phyloP scores from a whole-genome alignment of 345 rosid genomes.

The Eucalyptus erythrocorys region DNA sequence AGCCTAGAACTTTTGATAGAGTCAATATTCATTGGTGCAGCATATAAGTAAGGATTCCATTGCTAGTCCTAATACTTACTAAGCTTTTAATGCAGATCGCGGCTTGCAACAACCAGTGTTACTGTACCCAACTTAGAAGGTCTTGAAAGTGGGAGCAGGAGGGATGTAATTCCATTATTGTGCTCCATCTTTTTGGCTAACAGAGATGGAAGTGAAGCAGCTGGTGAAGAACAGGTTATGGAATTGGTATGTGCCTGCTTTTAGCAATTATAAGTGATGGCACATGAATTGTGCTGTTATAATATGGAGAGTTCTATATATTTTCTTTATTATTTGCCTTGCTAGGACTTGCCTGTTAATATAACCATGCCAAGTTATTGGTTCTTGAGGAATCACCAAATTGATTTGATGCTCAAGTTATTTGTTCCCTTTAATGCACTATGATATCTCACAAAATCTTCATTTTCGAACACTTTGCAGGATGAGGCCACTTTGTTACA shows the following conservation, averaged over 20 bases:
- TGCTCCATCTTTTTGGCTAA: conserved; percentile 84
- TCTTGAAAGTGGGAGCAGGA: conserved; percentile 23
- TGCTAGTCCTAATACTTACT: background rate
- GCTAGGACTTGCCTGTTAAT: background rate
- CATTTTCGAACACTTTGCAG: conserved; percentile 18
- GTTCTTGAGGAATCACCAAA: background rate
- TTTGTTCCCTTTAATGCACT: background rate
- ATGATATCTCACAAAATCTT: background rate
- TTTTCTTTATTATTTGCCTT: background rate
- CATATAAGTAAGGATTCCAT: background rate
- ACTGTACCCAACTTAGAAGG: conserved; percentile 39
- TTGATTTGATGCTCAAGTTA: background rate
- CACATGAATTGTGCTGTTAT: background rate
- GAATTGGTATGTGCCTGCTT: conserved; percentile 46
- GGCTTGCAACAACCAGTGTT: conserved; percentile 68
- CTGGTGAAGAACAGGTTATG: conserved; percentile 40
- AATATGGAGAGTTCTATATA: background rate
- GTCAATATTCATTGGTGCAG: background rate
- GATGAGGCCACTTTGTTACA: conserved; percentile 54
- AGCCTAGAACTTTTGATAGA: background rate
- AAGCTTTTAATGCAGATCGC: conserved; percentile 37
- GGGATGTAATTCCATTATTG: conserved; percentile 59
- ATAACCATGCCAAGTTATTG: background rate
- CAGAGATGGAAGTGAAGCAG: conserved; percentile 51
- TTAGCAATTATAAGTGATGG: background rate